These are phyloP conservation scores for Yamadazyma songkhlaensis DNA, from an alignment of 1,139 yeast species.

Conservation along the genomic window DNA sequence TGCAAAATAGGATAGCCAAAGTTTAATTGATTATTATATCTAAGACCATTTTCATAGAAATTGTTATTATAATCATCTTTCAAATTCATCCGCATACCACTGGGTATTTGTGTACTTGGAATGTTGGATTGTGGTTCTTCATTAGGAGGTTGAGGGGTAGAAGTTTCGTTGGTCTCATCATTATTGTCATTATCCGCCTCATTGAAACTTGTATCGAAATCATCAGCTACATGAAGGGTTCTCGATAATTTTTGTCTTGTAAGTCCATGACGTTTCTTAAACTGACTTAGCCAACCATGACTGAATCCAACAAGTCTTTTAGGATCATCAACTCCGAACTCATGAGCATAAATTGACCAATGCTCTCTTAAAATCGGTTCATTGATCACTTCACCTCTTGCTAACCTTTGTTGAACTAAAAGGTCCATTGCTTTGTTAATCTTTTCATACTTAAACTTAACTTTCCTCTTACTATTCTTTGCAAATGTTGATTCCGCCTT, in stretches of 20 bases:
- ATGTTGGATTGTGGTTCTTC: neutral
- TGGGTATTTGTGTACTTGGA: neutral
- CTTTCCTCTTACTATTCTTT: slow-evolving; percentile 45
- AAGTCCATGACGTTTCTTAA: slow-evolving; percentile 57
- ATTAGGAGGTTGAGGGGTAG: too few species aligned
- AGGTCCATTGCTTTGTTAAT: slow-evolving; percentile 59
- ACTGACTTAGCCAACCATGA: slow-evolving; percentile 62
- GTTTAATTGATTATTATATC: slow-evolving; percentile 10
- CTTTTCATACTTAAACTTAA: slow-evolving; percentile 52
- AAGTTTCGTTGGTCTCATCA: neutral
- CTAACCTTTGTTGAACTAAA: slow-evolving; percentile 44
- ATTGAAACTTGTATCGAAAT: neutral
- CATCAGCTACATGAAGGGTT: neutral
- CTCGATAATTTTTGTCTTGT: slow-evolving; percentile 29
- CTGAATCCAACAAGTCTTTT: slow-evolving; percentile 52
- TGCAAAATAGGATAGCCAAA: slow-evolving; percentile 16
- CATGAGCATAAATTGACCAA: slow-evolving; percentile 55
- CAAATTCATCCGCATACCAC: neutral
- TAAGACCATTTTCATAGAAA: slow-evolving; percentile 5
- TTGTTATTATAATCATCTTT: slow-evolving; percentile 3
- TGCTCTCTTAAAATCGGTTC: slow-evolving; percentile 56
- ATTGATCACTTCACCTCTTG: slow-evolving; percentile 44
- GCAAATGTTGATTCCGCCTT: slow-evolving; percentile 35
- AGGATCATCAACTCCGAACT: slow-evolving; percentile 59
- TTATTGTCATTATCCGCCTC: neutral